Base-by-base conservation (phyloP, 2,329 filamentous ascomycete genomes). In the Colletotrichum brevisporum region DNA sequence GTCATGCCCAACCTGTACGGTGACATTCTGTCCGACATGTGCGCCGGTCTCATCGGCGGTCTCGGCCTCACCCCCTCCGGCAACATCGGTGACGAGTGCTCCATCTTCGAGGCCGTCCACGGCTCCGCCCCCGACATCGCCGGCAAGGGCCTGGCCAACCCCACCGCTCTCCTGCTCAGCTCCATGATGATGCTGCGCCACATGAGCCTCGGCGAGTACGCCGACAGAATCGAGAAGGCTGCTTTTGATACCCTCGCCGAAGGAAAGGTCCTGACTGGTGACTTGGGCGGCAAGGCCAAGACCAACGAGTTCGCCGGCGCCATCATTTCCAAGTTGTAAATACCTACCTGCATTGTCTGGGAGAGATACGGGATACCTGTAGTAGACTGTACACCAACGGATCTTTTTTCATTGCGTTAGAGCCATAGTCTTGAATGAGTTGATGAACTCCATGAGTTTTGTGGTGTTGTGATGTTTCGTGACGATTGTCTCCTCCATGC, bases 181-280 rank as follows among this genome's bases (percentile, higher is more conserved):
- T 97, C 93, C 82, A 96, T 98, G 86, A 98, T 99, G 96, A 98
- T 99, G 96, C 86, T 99, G 88, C 92, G 96, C 83, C 96, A 99
- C 86, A 98, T 99, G 95, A 91, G 93, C 78, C 88, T 99, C 73
- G 91, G 85, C 82, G 88, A 94, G 73, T 91, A 98, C 82, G 96
- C 96, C 75, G 82, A 87, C 81, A 91, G 90, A 82, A 98, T 99
- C 79, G 94, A 98, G 88, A 92, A 90, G 83, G 96, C 96, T 74
- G 97, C 95, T 79, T 98, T 99, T 83, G 93, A 93, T 81, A 97
- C 95, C 71, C 89, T 99, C 74, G 92, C 94, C 70, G 95, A 99
- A 88, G 96, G 96, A 86, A 98, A 98, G 92, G 87, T 90, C 71
- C 90, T 99, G 82, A 99, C 96, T 41, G 95, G 96, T 78, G 96